Percentiles rank a stretch among this genome's conserved stretches.
These are phyloP conservation scores for Entrophospora sp. DNA, from an alignment of 192 early-diverging fungal species.

Conservation along the genomic window DNA sequence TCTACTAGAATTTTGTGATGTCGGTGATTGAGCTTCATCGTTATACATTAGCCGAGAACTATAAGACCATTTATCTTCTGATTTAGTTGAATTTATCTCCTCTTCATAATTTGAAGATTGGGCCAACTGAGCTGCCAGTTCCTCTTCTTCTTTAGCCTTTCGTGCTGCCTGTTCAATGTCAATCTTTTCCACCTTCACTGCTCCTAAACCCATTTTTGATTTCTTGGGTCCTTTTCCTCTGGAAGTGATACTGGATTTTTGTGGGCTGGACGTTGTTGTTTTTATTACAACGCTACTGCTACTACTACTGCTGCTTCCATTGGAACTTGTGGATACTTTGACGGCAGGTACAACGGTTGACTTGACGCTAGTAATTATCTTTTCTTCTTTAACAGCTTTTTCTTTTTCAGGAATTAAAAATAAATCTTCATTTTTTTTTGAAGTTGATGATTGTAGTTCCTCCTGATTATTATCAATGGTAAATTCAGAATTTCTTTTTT, in stretches of 20 bases:
- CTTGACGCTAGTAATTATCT: neutral
- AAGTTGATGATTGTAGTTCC: neutral
- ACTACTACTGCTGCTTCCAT: too few species aligned
- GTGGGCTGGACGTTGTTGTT: constrained; percentile 12
- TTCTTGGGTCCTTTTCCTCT: constrained; percentile 27
- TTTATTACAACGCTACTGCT: neutral
- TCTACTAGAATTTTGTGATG: constrained; percentile 16
- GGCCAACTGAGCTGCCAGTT: constrained; percentile 32
- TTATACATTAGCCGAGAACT: constrained; percentile 17
- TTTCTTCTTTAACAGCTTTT: neutral
- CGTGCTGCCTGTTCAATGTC: constrained; percentile 92
- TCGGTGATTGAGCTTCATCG: neutral
- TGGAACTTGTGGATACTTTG: too few species aligned
- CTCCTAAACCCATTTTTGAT: constrained; percentile 74
- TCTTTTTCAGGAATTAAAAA: constrained; percentile 11
- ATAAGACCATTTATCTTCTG: neutral
- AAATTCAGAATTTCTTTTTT: constrained; percentile 1
- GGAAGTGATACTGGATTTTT: constrained; percentile 21
- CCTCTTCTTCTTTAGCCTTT: constrained; percentile 76
- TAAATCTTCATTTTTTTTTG: constrained; percentile 11
- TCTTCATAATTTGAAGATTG: constrained; percentile 35
- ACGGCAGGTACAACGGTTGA: too few species aligned
- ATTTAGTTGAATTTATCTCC: constrained; percentile 26
- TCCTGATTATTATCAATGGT: neutral
- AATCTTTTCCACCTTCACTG: constrained; percentile 73